Percentiles rank a stretch among this genome's conserved stretches.
Conservation (phyloP, 2,329 filamentous ascomycete genomes). For the Calonectria fujianensis region DNA sequence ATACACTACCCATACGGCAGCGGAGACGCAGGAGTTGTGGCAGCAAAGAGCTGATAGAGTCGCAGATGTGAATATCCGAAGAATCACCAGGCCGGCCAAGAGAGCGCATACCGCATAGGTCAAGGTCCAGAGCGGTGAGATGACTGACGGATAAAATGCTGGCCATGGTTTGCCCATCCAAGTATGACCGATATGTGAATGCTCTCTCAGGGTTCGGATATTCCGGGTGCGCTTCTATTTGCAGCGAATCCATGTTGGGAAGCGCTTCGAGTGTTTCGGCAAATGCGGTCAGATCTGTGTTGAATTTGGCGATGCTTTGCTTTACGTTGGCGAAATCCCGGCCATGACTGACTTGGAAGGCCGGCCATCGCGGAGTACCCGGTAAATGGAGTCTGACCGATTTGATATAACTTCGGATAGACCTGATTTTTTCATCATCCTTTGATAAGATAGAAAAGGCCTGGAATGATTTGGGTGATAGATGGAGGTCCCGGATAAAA, state of each 20-base stretch:
- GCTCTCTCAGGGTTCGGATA: slow-evolving; percentile 16
- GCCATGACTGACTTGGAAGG: background rate
- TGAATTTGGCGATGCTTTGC: background rate
- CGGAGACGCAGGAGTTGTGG: background rate
- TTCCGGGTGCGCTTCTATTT: slow-evolving; percentile 9
- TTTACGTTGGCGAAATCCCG: background rate
- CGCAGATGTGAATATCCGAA: background rate
- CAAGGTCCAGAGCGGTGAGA: slow-evolving; percentile 6
- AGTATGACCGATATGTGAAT: slow-evolving; percentile 14
- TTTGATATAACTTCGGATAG: background rate
- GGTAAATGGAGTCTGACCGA: slow-evolving; percentile 3
- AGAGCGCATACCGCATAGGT: slow-evolving; percentile 12
- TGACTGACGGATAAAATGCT: slow-evolving; percentile 5
- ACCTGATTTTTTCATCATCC: background rate
- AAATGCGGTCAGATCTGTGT: background rate
- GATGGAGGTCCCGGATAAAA: background rate
- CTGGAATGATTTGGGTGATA: background rate
- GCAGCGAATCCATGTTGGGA: background rate
- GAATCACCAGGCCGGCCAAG: background rate
- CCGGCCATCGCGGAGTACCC: background rate
- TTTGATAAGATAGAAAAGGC: background rate
- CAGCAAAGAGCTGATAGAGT: background rate
- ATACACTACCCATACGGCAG: slow-evolving; percentile 10
- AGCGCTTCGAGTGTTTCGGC: background rate
- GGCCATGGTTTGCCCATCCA: background rate